These are phyloP conservation scores for Centella asiatica DNA, from an alignment of 129 eudicot species.

Conservation along the genomic window DNA sequence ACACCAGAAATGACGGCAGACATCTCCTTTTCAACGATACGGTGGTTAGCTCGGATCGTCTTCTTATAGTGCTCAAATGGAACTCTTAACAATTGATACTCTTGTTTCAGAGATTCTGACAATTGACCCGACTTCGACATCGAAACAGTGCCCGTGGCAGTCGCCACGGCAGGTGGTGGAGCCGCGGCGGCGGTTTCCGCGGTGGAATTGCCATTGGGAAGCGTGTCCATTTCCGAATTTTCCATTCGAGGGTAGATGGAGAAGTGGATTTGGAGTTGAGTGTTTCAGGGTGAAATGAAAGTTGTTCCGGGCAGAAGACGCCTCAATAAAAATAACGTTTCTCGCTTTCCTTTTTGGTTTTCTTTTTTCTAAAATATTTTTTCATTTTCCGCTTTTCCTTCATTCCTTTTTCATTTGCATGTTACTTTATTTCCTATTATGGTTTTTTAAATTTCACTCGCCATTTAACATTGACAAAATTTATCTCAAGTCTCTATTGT, in stretches of 20 bases:
- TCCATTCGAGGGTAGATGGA: no score
- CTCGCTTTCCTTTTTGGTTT: no score
- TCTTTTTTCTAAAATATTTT: no score
- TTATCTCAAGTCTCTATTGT: no score
- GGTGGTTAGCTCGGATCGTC: conserved; percentile 92
- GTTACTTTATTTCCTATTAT: no score
- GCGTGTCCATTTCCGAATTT: conserved; percentile 68
- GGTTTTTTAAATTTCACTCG: no score
- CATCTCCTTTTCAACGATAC: conserved; percentile 82
- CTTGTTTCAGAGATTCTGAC: conserved; percentile 67
- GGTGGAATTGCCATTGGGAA: conserved; percentile 48
- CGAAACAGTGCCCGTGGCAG: conserved; percentile 25
- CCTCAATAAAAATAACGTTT: no score
- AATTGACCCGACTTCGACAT: conserved; percentile 47
- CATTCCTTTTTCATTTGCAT: no score
- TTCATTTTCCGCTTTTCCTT: no score
- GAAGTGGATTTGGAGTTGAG: conserved; percentile 5
- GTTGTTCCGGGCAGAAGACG: no score
- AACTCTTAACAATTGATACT: conserved; percentile 81
- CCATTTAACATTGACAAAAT: no score
- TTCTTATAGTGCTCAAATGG: conserved; percentile 97
- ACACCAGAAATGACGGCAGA: conserved; percentile 60
- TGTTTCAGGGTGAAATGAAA: not conserved
- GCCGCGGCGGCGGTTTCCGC: conserved; percentile 16
- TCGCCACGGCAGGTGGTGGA: conserved; percentile 9